Percentiles rank a stretch among this genome's conserved stretches.
These are phyloP conservation scores for Pichia sp. DNA, from an alignment of 1,139 yeast species.

Conservation along the genomic window DNA sequence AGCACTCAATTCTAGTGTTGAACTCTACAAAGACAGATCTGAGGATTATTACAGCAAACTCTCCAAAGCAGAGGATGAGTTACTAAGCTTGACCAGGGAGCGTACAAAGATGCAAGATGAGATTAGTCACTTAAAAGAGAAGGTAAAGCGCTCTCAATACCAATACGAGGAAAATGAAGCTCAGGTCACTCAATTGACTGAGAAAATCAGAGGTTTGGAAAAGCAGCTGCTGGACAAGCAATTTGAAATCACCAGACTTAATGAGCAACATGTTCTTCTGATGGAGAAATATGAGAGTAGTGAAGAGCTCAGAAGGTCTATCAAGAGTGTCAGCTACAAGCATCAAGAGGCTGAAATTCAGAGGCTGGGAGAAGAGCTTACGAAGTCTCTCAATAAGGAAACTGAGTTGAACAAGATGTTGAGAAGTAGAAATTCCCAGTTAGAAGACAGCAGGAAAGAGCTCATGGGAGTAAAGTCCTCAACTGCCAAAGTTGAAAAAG, in stretches of 20 bases:
- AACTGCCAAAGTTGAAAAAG: slow-evolving; percentile 41
- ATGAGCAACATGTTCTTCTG: slow-evolving; percentile 35
- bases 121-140: slow-evolving; percentile 46
- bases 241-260: slow-evolving; percentile 46
- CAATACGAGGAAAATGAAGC: slow-evolving; percentile 57
- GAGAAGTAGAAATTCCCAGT: slow-evolving; percentile 53
- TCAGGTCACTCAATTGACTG: slow-evolving; percentile 48
- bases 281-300: slow-evolving; percentile 26
- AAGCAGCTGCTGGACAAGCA: slow-evolving; percentile 52
- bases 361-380: slow-evolving; percentile 49
- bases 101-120: slow-evolving; percentile 53
- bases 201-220: slow-evolving; percentile 48
- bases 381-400: slow-evolving; percentile 52
- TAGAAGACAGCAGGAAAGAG: slow-evolving; percentile 46
- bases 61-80: slow-evolving; percentile 74
- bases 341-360: slow-evolving; percentile 48
- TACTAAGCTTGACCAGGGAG: slow-evolving; percentile 52
- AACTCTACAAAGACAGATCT: slow-evolving; percentile 62
- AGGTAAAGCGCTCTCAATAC: slow-evolving; percentile 46
- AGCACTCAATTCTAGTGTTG: slow-evolving; percentile 48
- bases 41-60: slow-evolving; percentile 69
- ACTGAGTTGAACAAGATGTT: slow-evolving; percentile 59
- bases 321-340: slow-evolving; percentile 21
- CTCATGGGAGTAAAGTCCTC: slow-evolving; percentile 46
- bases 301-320: slow-evolving; percentile 26